Evolutionary conservation across 768 basidiomycete species (phyloP).

Genomic region (Lenzites betulinus): DNA sequence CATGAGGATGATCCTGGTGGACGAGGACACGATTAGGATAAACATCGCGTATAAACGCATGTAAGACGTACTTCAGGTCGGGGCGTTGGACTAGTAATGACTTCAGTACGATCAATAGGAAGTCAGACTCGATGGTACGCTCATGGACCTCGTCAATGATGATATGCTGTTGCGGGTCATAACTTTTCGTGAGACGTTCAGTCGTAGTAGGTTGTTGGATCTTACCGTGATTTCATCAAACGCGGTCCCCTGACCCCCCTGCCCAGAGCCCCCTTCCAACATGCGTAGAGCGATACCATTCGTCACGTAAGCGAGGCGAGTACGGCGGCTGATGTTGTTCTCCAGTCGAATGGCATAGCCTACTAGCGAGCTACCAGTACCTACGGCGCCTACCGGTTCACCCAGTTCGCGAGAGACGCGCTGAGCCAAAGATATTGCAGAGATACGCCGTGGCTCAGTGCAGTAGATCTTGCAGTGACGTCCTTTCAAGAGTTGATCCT

Average conservation of each 20-base stretch:
- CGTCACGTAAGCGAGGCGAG: slow-evolving; percentile 82
- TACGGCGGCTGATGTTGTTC: slow-evolving; percentile 78
- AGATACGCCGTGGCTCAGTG: slow-evolving; percentile 94
- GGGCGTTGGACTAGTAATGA: slow-evolving; percentile 73
- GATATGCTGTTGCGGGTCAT: slow-evolving; percentile 61
- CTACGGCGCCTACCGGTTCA: slow-evolving; percentile 76
- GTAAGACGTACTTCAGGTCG: slow-evolving; percentile 73
- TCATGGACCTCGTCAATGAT: slow-evolving; percentile 98
- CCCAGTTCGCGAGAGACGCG: slow-evolving; percentile 93
- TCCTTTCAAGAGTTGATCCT: slow-evolving; percentile 82
- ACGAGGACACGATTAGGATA: not conserved
- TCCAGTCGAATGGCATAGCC: slow-evolving; percentile 96
- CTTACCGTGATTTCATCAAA: slow-evolving; percentile 94
- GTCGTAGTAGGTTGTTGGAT: not conserved
- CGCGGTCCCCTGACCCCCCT: slow-evolving; percentile 69
- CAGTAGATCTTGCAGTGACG: slow-evolving; percentile 88
- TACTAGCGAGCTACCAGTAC: slow-evolving; percentile 76
- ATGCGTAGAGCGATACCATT: slow-evolving; percentile 96
- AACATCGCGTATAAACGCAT: not conserved
- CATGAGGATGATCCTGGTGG: slow-evolving; percentile 84
- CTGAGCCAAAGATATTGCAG: slow-evolving; percentile 93
- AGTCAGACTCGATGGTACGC: slow-evolving; percentile 96
- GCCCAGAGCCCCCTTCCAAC: slow-evolving; percentile 84
- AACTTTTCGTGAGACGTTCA: not conserved
- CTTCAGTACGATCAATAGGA: slow-evolving; percentile 91